Evolutionary conservation across 2,329 filamentous ascomycete species (phyloP).

Genomic region (Colletotrichum sp.): DNA sequence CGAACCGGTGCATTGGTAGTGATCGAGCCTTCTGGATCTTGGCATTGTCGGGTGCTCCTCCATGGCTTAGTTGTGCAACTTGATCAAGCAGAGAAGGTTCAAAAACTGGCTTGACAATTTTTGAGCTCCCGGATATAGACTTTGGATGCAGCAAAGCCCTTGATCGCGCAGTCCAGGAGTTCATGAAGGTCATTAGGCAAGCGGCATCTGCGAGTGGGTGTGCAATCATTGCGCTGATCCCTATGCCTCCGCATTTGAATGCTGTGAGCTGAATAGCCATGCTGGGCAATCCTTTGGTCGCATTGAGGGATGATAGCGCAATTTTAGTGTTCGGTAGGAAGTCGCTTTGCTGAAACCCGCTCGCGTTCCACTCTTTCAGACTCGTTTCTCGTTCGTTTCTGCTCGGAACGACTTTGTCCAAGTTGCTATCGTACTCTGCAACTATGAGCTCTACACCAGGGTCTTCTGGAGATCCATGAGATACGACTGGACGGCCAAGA

Average conservation of each 20-base stretch:
- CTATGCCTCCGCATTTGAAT: constrained; percentile 45
- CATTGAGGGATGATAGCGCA: constrained; percentile 34
- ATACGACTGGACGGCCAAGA: constrained; percentile 39
- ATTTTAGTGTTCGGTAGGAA: constrained; percentile 37
- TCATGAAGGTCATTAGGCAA: constrained; percentile 45
- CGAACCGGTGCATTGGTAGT: constrained; percentile 50
- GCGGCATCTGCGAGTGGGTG: constrained; percentile 52
- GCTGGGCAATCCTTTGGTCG: constrained; percentile 32
- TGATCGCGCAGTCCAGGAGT: constrained; percentile 41
- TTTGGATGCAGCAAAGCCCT: constrained; percentile 16
- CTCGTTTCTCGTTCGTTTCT: background rate
- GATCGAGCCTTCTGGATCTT: constrained; percentile 33
- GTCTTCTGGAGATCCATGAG: constrained; percentile 40
- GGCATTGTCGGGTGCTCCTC: constrained; percentile 26
- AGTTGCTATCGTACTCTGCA: constrained; percentile 29
- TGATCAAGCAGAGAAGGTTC: constrained; percentile 43
- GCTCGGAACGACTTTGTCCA: constrained; percentile 36
- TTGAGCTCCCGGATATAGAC: too few species aligned
- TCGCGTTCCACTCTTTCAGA: constrained; percentile 38
- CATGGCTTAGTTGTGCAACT: constrained; percentile 29
- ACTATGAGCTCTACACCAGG: constrained; percentile 45
- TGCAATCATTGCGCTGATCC: constrained; percentile 43
- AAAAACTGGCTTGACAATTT: constrained; percentile 34
- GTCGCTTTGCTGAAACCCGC: constrained; percentile 34
- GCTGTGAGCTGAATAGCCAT: constrained; percentile 43